These are phyloP conservation scores for Rhizopogon vesiculosus DNA, from an alignment of 768 basidiomycete species.

Conservation along the genomic window DNA sequence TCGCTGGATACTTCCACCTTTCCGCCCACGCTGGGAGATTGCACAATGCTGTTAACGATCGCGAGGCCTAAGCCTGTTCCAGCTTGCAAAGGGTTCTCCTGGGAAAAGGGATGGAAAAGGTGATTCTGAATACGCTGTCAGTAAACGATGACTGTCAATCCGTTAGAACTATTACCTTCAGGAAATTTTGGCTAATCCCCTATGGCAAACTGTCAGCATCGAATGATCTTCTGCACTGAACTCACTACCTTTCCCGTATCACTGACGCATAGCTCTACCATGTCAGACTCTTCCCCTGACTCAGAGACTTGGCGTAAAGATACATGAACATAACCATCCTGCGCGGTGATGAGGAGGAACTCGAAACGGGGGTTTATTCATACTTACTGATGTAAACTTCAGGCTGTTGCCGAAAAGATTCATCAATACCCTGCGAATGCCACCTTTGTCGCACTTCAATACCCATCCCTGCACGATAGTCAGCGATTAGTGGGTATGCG, in stretches of 20 bases:
- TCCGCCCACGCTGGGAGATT: conserved; percentile 79
- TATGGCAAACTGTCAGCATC: conserved; percentile 18
- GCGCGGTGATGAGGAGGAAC: conserved; percentile 4
- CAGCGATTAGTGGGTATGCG: neutral
- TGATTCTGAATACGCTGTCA: conserved; percentile 55
- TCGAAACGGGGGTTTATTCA: neutral
- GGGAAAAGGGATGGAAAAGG: conserved; percentile 95
- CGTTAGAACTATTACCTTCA: conserved; percentile 52
- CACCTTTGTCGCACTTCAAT: conserved; percentile 87
- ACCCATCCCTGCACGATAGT: conserved; percentile 66
- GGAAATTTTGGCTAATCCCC: conserved; percentile 91
- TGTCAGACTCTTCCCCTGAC: conserved; percentile 54
- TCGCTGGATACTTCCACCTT: conserved; percentile 94
- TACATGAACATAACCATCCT: conserved; percentile 89
- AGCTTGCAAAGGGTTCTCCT: conserved; percentile 91
- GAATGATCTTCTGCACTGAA: neutral
- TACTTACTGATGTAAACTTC: conserved; percentile 80
- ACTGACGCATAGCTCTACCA: conserved; percentile 76
- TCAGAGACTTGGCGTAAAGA: conserved; percentile 68
- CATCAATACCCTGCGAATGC: conserved; percentile 88
- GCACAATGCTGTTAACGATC: conserved; percentile 90
- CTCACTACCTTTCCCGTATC: conserved; percentile 81
- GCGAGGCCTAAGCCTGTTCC: conserved; percentile 93
- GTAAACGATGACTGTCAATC: neutral
- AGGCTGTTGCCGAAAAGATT: conserved; percentile 92